Evolutionary conservation across 2,329 filamentous ascomycete species (phyloP).

Genomic region (Grosmannia huntii): DNA sequence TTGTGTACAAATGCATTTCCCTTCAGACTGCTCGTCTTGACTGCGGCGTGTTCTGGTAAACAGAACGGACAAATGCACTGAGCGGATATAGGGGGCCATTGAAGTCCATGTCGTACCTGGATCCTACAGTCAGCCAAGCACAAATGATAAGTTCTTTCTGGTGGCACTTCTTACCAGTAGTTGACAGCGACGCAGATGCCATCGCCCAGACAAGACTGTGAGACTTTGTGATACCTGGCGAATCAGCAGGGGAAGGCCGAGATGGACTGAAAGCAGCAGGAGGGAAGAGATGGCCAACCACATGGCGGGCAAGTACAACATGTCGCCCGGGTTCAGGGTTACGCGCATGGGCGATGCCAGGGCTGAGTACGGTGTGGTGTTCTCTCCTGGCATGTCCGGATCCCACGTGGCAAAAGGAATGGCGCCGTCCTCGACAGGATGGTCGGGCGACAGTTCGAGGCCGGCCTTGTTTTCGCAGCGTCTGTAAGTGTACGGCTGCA

Average conservation of each 20-base stretch:
- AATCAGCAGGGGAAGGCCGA: neutral
- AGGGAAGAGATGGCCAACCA: conserved; percentile 36
- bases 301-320: conserved; percentile 70
- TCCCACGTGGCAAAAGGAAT: conserved; percentile 67
- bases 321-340: conserved; percentile 59
- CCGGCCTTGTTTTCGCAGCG: conserved; percentile 18
- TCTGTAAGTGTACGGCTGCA: conserved; percentile 47
- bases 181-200: conserved; percentile 69
- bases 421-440: conserved; percentile 5
- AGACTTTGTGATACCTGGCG: conserved; percentile 64
- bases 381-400: conserved; percentile 42
- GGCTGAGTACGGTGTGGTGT: conserved; percentile 44
- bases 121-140: neutral
- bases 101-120: conserved; percentile 71
- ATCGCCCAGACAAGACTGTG: conserved; percentile 54
- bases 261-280: neutral
- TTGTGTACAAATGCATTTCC: neutral
- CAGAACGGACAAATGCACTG: conserved; percentile 39
- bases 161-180: conserved; percentile 48
- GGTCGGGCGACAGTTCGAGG: conserved; percentile 16
- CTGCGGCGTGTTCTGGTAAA: conserved; percentile 4
- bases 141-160: neutral
- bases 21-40: neutral
- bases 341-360: conserved; percentile 51
- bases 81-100: conserved; percentile 53